Evolutionary conservation across 1,284 basidiomycete species (phyloP).

Genomic region (Inonotus hispidus): DNA sequence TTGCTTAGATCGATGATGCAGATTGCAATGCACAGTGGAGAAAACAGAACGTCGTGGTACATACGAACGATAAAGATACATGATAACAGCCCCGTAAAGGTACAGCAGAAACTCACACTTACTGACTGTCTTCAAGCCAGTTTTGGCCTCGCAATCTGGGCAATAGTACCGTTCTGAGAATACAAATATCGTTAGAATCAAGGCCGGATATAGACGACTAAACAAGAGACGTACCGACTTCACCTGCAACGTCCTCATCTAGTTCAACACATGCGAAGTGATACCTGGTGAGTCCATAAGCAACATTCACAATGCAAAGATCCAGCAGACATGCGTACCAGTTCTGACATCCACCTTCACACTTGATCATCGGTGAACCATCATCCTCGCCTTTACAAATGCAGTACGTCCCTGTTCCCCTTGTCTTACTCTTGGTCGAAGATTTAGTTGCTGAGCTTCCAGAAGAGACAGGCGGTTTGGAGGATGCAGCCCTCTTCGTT

Average conservation of each 20-base stretch:
- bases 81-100: conserved; percentile 14
- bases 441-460: background rate
- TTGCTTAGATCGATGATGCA: conserved; percentile 12
- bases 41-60: conserved; percentile 13
- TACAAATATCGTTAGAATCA: conserved; percentile 14
- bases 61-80: conserved; percentile 16
- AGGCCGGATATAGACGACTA: background rate
- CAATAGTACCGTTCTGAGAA: conserved; percentile 63
- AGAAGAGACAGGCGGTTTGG: background rate
- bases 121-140: conserved; percentile 68
- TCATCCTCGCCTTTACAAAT: conserved; percentile 61
- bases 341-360: conserved; percentile 56
- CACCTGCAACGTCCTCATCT: conserved; percentile 56
- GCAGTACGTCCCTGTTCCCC: conserved; percentile 39
- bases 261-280: conserved; percentile 68
- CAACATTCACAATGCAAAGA: background rate
- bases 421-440: background rate
- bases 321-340: conserved; percentile 53
- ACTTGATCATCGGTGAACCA: conserved; percentile 77
- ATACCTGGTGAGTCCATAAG: conserved; percentile 45
- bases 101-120: conserved; percentile 49
- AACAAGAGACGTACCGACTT: conserved; percentile 56
- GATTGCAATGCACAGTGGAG: conserved; percentile 3
- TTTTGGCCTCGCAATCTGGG: conserved; percentile 56
- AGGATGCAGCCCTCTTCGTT: background rate